Percentiles rank a stretch among this genome's conserved stretches.
Conservation (phyloP, 140 eudicot species). For the Anethum foeniculum region DNA sequence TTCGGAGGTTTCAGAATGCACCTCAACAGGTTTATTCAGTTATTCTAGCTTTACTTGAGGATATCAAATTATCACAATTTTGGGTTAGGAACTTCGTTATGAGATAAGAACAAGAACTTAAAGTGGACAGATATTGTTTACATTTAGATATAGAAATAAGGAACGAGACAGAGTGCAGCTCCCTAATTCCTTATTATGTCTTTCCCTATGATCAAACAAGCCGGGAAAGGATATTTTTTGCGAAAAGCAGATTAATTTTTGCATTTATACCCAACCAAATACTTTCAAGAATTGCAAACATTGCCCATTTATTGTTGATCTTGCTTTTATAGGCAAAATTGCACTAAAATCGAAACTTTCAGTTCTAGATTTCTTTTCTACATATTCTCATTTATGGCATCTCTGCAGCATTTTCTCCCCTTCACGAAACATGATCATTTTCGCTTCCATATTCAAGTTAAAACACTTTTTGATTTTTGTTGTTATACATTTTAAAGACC, state of each 20-base stretch:
- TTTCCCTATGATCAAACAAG: neutral
- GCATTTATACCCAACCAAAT: neutral
- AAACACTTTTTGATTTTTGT: neutral
- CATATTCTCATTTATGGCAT: neutral
- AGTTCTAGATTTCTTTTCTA: neutral
- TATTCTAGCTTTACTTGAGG: slow-evolving; percentile 13
- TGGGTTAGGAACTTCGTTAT: neutral
- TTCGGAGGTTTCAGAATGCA: slow-evolving; percentile 61
- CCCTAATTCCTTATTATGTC: neutral
- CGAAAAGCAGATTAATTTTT: neutral
- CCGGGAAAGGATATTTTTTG: neutral
- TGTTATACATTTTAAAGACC: neutral
- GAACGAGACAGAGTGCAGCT: neutral
- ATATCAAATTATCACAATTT: neutral
- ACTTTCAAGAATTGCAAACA: neutral
- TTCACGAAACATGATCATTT: neutral
- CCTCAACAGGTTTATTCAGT: slow-evolving; percentile 55
- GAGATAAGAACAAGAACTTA: neutral
- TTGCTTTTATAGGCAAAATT: neutral
- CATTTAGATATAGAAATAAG: neutral
- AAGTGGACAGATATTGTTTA: neutral
- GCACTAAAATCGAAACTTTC: neutral
- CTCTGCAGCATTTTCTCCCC: neutral
- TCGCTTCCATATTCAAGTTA: neutral
- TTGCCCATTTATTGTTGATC: neutral